Evolutionary conservation across 2,329 filamentous ascomycete genomes (phyloP).

Genomic region (Talaromyces sp.): DNA sequence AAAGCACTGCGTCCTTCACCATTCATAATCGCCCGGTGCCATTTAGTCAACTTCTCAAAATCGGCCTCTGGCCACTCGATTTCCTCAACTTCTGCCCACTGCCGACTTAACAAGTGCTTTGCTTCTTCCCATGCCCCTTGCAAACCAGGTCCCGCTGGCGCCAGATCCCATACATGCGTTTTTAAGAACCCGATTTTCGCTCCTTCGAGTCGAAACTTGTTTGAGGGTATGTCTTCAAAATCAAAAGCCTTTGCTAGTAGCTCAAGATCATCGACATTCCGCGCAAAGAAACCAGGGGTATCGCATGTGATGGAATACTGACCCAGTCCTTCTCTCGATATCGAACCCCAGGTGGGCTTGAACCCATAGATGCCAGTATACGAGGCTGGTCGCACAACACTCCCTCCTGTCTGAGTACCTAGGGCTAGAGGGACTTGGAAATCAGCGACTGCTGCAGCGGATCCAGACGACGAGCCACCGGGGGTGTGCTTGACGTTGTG

Average conservation of each 20-base stretch:
- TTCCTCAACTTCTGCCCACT: slow-evolving; percentile 53
- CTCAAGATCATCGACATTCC: slow-evolving; percentile 53
- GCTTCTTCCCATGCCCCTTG: slow-evolving; percentile 32
- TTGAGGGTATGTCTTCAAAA: slow-evolving; percentile 41
- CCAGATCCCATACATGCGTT: slow-evolving; percentile 47
- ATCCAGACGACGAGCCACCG: slow-evolving; percentile 63
- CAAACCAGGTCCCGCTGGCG: slow-evolving; percentile 20
- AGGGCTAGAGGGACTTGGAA: slow-evolving; percentile 56
- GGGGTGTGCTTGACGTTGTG: slow-evolving; percentile 50
- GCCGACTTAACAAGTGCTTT: slow-evolving; percentile 25
- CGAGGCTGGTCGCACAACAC: slow-evolving; percentile 57
- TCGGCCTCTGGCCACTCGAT: slow-evolving; percentile 44
- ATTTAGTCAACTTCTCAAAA: slow-evolving; percentile 46
- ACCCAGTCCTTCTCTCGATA: slow-evolving; percentile 57
- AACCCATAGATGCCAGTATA: slow-evolving; percentile 61
- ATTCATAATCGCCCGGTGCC: slow-evolving; percentile 47
- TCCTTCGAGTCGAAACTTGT: slow-evolving; percentile 34
- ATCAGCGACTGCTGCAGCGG: slow-evolving; percentile 60
- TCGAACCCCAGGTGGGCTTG: slow-evolving; percentile 61
- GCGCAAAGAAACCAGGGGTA: slow-evolving; percentile 56
- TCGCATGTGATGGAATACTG: slow-evolving; percentile 54
- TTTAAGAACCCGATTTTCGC: slow-evolving; percentile 51
- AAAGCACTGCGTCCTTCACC: slow-evolving; percentile 51
- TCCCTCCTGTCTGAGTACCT: slow-evolving; percentile 62
- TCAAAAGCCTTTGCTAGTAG: slow-evolving; percentile 51